phyloP scores from a whole-genome alignment of 441 rosid genomes.

The Hura crepitans region DNA sequence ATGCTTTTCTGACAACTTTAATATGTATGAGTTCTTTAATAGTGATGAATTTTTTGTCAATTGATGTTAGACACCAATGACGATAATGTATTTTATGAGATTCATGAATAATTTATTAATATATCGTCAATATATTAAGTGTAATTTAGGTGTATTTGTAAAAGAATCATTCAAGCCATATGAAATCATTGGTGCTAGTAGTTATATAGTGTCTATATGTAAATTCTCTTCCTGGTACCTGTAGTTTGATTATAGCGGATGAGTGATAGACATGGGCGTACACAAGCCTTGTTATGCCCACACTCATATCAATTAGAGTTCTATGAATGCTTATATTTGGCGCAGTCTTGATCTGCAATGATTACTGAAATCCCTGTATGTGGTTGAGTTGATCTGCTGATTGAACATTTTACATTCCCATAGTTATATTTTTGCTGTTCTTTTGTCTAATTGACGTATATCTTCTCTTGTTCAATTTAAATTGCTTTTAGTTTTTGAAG shows the following conservation, averaged over 20 bases:
- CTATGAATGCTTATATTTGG: background rate
- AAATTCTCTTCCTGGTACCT: too few relatives aligned
- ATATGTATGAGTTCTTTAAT: background rate
- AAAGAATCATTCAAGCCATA: background rate
- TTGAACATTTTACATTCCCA: background rate
- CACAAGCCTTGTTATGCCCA: too few relatives aligned
- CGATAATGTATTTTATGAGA: background rate
- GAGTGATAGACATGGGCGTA: too few relatives aligned
- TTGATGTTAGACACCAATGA: background rate
- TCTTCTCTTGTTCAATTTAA: background rate
- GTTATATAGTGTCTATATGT: too few relatives aligned
- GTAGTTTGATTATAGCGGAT: background rate
- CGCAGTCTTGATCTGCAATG: background rate
- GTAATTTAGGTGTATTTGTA: background rate
- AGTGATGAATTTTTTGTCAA: background rate
- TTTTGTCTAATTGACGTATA: background rate
- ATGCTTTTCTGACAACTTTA: background rate
- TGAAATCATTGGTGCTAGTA: background rate
- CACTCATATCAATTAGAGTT: too few relatives aligned
- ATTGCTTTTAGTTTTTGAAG: constrained; percentile 15
- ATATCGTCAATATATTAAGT: background rate
- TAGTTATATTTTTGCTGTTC: background rate
- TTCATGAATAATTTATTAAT: background rate
- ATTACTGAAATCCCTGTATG: too few relatives aligned
- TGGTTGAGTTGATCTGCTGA: background rate